Conservation (phyloP, 768 basidiomycete species). For the Tremella mesenterica region DNA sequence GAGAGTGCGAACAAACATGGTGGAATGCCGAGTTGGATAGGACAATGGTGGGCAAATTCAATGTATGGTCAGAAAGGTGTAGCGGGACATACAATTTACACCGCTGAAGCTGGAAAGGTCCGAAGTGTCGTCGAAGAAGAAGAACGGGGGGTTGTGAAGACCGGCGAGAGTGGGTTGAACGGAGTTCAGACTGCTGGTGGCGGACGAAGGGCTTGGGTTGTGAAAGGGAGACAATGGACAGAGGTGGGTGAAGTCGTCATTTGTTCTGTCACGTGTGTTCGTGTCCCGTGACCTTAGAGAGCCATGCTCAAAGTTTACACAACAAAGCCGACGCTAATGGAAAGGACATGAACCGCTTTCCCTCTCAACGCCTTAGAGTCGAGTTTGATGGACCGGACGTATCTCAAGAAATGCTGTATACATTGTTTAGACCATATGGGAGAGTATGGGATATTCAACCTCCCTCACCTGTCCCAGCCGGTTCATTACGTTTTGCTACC, state of each 20-base stretch:
- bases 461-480: constrained; percentile 58
- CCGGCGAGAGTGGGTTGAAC: constrained; percentile 23
- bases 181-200: constrained; percentile 25
- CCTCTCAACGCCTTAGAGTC: constrained; percentile 63
- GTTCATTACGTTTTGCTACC: constrained; percentile 58
- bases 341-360: constrained; percentile 78
- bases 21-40: constrained; percentile 41
- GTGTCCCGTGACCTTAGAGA: neutral
- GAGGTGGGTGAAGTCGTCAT: constrained; percentile 20
- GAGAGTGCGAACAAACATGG: constrained; percentile 30
- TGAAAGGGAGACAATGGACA: constrained; percentile 43
- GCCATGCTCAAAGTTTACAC: neutral
- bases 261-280: neutral
- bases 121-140: constrained; percentile 10
- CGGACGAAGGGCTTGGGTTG: constrained; percentile 39
- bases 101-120: neutral
- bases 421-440: constrained; percentile 77
- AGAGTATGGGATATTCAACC: constrained; percentile 60
- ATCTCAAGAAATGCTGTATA: constrained; percentile 67
- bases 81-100: constrained; percentile 27
- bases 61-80: neutral
- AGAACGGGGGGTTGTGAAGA: constrained; percentile 17
- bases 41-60: constrained; percentile 32
- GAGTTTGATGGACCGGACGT: constrained; percentile 83
- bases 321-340: constrained; percentile 7